Evolutionary conservation across 1,284 basidiomycete genomes (phyloP), one percentile per base, ranked within the genome.

Genomic region (Pseudozyma hubeiensis): DNA sequence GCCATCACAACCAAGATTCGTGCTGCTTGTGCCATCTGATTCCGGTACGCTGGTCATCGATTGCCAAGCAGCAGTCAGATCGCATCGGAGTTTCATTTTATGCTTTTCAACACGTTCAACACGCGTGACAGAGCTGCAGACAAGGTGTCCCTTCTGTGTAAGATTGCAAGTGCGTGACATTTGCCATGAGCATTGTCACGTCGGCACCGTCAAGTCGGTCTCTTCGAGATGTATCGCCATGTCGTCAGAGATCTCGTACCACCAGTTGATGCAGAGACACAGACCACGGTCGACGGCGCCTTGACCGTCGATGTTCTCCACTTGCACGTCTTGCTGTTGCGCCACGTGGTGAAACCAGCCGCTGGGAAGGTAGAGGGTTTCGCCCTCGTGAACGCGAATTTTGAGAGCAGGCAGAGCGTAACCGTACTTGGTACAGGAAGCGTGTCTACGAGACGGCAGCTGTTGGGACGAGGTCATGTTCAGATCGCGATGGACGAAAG

Each of bases 261-360:
- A 81, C 79, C 76, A 80, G 43, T 82, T 82, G n/a, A 82, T 39
- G 57, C 69, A 71, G 7, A 81, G 49, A 44, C 80, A 82, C 9
- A 81, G 33, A 10, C 78, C 80, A 11, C 67, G 48, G 13, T 66
- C 53, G 19, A 41, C 29, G 3, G n/a, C 8, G 9, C 48, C 54
- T 17, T 48, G 10, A 4, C 53, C 49, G 9, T 61, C 30, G 13
- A 40, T 7, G 13, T 41, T 8, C 6, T 62, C 60, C 8, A 59
- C 30, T 45, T 69, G 66, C 29, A 49, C 51, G 34, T 81, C 77
- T 33, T 76, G 69, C 39, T 70, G 64, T 66, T 82, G 79, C 39
- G 69, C 62, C 8, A 80, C 80, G 48, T 79, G 77, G 46, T 81
- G 79, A 39, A 71, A 79, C 79, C 79, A 80, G 34, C 80, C 80